A percentile compares a stretch with the other conserved stretches of the same genome.
Conservation (phyloP, 345 rosid genomes). For the Balakata baccata region DNA sequence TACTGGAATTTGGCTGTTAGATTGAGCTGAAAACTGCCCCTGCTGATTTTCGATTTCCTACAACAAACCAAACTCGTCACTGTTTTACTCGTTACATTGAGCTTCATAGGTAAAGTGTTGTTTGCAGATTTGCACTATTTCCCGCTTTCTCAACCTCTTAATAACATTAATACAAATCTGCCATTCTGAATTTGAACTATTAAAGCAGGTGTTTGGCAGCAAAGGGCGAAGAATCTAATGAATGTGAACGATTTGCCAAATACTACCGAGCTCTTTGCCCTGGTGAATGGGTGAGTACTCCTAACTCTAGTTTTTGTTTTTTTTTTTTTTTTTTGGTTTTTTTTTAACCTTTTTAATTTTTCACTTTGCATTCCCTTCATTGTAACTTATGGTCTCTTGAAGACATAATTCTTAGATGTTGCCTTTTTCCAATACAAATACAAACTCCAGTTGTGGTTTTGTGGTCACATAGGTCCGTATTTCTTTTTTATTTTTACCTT, state of each 20-base stretch:
- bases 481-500: neutral
- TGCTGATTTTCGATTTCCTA: constrained; percentile 73
- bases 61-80: constrained; percentile 76
- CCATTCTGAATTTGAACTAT: neutral
- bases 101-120: constrained; percentile 51
- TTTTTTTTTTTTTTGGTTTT: no score
- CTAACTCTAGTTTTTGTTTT: no score
- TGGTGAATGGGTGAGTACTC: constrained; percentile 77
- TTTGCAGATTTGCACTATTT: neutral
- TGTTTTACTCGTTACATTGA: constrained; percentile 79
- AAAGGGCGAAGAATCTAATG: constrained; percentile 71
- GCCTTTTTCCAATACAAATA: neutral
- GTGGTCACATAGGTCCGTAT: neutral
- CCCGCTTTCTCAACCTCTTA: no score
- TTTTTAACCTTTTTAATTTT: neutral
- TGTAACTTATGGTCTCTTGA: neutral
- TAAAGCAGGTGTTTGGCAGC: constrained; percentile 63
- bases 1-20: constrained; percentile 20
- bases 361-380: neutral
- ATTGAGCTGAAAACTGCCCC: constrained; percentile 76
- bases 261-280: constrained; percentile 93
- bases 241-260: constrained; percentile 70
- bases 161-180: neutral
- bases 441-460: neutral
- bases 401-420: neutral